These are phyloP conservation scores for Insectozyma bohioensis DNA, from an alignment of 1,139 yeast genomes.

Conservation along the genomic window DNA sequence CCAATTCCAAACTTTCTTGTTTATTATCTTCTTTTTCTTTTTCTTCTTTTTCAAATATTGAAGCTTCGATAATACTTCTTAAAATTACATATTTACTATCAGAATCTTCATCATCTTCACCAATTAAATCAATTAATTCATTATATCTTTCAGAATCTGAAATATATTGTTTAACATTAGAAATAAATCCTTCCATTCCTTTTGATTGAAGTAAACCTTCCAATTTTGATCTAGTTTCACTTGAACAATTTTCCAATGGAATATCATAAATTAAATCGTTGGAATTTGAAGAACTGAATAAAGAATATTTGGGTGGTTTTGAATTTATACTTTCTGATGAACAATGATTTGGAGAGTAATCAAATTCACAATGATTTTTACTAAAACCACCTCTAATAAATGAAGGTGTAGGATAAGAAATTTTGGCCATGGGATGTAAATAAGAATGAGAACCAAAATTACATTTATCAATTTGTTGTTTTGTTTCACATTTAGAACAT, in stretches of 20 bases:
- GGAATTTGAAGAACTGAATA: background rate
- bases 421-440: conserved; percentile 34
- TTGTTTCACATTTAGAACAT: conserved; percentile 50
- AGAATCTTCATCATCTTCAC: conserved; percentile 19
- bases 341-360: background rate
- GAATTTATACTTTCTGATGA: conserved; percentile 1
- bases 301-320: background rate
- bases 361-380: background rate
- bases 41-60: conserved; percentile 7
- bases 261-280: conserved; percentile 26
- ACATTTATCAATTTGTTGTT: conserved; percentile 16
- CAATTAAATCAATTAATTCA: conserved; percentile 18
- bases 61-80: conserved; percentile 20
- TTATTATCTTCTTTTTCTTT: no score
- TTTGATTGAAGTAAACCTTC: conserved; percentile 19
- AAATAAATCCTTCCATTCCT: conserved; percentile 21
- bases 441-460: conserved; percentile 24
- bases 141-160: conserved; percentile 27
- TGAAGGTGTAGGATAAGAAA: conserved; percentile 20
- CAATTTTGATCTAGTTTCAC: conserved; percentile 20
- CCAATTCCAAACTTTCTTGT: no score
- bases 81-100: conserved; percentile 24
- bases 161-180: conserved; percentile 23
- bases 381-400: conserved; percentile 6
- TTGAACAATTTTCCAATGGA: conserved; percentile 25